phyloP scores from a whole-genome alignment of 345 rosid species.

The Stellera chamaejasme region DNA sequence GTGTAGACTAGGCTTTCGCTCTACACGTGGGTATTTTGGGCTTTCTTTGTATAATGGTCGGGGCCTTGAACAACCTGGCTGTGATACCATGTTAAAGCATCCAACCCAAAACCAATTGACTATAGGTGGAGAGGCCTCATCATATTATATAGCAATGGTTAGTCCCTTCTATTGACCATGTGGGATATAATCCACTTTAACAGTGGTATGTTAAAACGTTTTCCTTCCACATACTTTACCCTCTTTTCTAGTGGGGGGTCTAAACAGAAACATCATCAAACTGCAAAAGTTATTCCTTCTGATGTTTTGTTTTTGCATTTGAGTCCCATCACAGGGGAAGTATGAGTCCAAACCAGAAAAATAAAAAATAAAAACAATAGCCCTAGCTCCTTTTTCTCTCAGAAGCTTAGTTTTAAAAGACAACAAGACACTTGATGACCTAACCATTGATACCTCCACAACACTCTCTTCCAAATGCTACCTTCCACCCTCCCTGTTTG shows the following conservation, averaged over 20 bases:
- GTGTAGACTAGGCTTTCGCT: too few relatives aligned
- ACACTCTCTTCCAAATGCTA: constrained; percentile 40
- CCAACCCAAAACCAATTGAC: too few relatives aligned
- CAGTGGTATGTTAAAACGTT: too few relatives aligned
- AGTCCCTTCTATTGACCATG: too few relatives aligned
- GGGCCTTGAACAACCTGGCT: too few relatives aligned
- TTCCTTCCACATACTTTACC: too few relatives aligned
- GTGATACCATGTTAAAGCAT: too few relatives aligned
- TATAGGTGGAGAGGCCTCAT: too few relatives aligned
- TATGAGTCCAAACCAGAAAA: constrained; percentile 13
- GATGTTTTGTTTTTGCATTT: constrained; percentile 22
- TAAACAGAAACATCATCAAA: constrained; percentile 14
- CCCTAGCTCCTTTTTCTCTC: constrained; percentile 24
- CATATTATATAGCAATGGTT: too few relatives aligned
- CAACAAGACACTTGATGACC: constrained; percentile 25
- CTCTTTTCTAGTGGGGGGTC: not conserved
- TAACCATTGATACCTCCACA: constrained; percentile 35
- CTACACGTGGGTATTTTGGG: too few relatives aligned
- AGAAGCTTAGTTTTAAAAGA: constrained; percentile 15
- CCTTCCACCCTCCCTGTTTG: constrained; percentile 26
- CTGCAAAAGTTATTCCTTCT: constrained; percentile 26
- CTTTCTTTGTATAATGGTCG: too few relatives aligned
- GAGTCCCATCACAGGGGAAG: not conserved
- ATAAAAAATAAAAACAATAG: constrained; percentile 12
- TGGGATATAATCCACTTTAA: too few relatives aligned